Conservation (phyloP, 2,329 filamentous ascomycete genomes). For the Colletotrichum tropicale region DNA sequence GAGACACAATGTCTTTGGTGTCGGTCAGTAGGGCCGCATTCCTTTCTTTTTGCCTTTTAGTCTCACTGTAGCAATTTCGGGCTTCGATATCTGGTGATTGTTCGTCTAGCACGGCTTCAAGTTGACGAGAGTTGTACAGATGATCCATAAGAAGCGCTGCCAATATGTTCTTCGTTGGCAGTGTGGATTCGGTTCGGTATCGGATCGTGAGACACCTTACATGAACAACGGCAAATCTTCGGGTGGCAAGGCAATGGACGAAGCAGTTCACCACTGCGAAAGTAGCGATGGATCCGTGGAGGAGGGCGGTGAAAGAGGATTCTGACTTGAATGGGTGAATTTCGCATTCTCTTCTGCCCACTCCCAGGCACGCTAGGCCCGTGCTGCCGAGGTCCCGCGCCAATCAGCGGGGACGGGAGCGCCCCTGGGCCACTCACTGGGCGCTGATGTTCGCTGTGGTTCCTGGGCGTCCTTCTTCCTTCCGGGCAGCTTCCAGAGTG, state of each 20-base stretch:
- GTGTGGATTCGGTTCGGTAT: neutral
- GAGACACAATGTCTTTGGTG: neutral
- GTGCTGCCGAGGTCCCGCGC: conserved; percentile 15
- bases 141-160: accelerated
- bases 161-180: neutral
- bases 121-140: neutral
- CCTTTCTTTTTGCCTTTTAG: neutral
- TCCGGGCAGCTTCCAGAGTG: neutral
- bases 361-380: conserved; percentile 4
- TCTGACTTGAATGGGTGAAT: neutral
- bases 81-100: neutral
- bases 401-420: conserved; percentile 6
- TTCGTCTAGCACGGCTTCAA: neutral
- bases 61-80: neutral
- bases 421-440: neutral
- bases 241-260: neutral
- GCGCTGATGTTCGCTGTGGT: neutral
- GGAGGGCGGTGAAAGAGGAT: neutral
- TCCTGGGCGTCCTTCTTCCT: neutral
- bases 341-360: neutral
- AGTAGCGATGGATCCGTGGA: neutral
- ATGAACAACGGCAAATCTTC: neutral
- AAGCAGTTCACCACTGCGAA: neutral
- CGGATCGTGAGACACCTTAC: neutral
- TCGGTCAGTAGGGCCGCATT: neutral